A percentile compares a stretch with the other conserved stretches of the same genome.
Evolutionary conservation across 2,329 filamentous ascomycete species (phyloP).

Genomic region (Diplocarpon rosae): DNA sequence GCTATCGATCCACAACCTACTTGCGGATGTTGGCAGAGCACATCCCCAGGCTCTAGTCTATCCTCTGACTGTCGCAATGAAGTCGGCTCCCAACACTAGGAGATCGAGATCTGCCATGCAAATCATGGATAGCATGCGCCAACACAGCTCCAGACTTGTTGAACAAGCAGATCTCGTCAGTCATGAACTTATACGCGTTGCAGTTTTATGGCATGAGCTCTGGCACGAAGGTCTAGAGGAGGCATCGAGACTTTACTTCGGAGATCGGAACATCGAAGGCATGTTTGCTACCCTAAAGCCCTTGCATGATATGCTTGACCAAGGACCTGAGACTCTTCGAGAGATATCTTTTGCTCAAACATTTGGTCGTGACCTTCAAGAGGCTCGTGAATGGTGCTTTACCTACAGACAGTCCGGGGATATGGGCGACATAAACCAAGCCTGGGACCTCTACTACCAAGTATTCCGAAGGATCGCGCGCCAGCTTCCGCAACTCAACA

Average conservation of each 20-base stretch:
- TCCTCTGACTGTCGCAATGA: constrained; percentile 94
- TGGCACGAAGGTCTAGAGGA: constrained; percentile 99
- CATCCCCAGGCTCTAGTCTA: constrained; percentile 97
- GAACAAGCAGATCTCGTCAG: constrained; percentile 94
- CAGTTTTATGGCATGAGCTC: constrained; percentile 95
- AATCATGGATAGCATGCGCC: constrained; percentile 97
- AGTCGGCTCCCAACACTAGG: constrained; percentile 71
- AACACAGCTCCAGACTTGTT: constrained; percentile 84
- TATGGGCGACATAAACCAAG: constrained; percentile 89
- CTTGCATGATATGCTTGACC: constrained; percentile 82
- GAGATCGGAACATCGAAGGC: constrained; percentile 91
- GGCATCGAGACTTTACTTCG: constrained; percentile 92
- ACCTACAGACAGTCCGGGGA: constrained; percentile 85
- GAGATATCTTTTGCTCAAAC: constrained; percentile 97
- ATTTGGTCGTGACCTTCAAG: constrained; percentile 87
- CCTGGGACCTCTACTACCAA: constrained; percentile 98
- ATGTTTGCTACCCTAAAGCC: constrained; percentile 91
- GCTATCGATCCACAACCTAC: constrained; percentile 79
- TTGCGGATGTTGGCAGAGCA: constrained; percentile 84
- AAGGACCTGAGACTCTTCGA: constrained; percentile 80
- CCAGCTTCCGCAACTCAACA: constrained; percentile 86
- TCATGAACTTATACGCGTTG: constrained; percentile 91
- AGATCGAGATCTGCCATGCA: constrained; percentile 79
- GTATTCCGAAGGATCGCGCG: constrained; percentile 93
- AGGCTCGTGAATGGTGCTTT: constrained; percentile 92